phyloP scores from a whole-genome alignment of 768 basidiomycete genomes.

The Tulasnella calospora region DNA sequence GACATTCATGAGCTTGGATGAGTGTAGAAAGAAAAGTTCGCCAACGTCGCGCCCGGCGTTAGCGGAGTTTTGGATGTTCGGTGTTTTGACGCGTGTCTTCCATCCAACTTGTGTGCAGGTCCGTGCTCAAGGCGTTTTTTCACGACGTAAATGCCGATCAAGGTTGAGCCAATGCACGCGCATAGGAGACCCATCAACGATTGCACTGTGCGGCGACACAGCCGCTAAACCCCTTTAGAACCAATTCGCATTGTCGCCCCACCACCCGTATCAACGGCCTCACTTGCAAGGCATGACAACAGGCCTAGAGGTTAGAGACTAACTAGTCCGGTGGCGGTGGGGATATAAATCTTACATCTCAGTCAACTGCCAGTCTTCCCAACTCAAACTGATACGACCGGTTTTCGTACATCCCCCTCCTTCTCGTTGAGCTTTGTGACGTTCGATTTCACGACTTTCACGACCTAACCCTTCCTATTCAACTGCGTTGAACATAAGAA shows the following conservation, averaged over 20 bases:
- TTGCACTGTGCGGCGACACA: neutral
- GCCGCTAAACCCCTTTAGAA: constrained; percentile 25
- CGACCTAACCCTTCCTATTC: neutral
- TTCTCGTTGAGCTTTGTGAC: constrained; percentile 1
- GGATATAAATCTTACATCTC: constrained; percentile 7
- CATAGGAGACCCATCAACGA: constrained; percentile 17
- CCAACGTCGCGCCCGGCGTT: constrained; percentile 7
- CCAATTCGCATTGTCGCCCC: constrained; percentile 16
- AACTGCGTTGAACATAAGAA: neutral
- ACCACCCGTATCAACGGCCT: constrained; percentile 15
- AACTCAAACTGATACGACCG: constrained; percentile 1
- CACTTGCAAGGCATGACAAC: constrained; percentile 14
- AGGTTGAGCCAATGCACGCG: constrained; percentile 13
- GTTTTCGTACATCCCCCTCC: neutral
- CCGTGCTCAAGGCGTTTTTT: constrained; percentile 11
- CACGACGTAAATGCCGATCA: constrained; percentile 15
- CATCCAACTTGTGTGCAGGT: neutral
- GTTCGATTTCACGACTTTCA: neutral
- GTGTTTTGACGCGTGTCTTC: constrained; percentile 9
- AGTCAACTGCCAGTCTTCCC: neutral
- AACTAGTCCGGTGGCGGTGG: constrained; percentile 1
- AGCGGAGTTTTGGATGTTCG: neutral
- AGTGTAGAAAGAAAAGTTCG: neutral
- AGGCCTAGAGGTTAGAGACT: constrained; percentile 4
- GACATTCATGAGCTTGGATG: neutral